Conservation (phyloP, 129 eudicot genomes). For the Pittosporum tobira region DNA sequence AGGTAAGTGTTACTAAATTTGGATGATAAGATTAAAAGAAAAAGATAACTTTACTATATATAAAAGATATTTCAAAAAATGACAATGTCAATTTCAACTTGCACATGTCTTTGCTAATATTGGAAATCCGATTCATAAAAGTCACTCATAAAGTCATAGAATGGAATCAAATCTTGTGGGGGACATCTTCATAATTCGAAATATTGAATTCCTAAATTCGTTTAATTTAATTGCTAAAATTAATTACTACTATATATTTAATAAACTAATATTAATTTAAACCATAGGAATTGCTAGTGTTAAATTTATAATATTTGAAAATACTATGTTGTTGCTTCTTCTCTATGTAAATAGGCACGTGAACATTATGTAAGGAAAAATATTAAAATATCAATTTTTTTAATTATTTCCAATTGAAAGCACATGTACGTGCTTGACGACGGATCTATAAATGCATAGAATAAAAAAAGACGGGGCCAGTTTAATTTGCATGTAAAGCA, state of each 20-base stretch:
- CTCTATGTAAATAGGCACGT: background rate
- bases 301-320: no score
- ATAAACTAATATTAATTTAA: no score
- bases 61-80: slow-evolving; percentile 12
- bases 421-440: background rate
- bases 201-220: no score
- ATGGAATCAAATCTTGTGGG: slow-evolving; percentile 1
- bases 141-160: background rate
- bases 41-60: slow-evolving; percentile 25
- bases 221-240: no score
- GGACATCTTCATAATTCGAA: background rate
- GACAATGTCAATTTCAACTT: slow-evolving; percentile 6
- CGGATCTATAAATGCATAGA: slow-evolving; percentile 5
- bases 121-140: background rate
- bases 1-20: slow-evolving; percentile 34
- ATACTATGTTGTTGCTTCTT: no score
- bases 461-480: background rate
- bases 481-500: slow-evolving; percentile 11
- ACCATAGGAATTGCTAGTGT: no score
- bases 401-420: slow-evolving; percentile 6
- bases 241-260: no score
- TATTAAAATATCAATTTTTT: slow-evolving; percentile 3
- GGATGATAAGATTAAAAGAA: slow-evolving; percentile 30
- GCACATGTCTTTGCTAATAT: slow-evolving; percentile 18
- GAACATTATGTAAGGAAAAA: background rate